Evolutionary conservation across 169 alveolate genomes (phyloP).

Genomic region (Eimeria brunetti): DNA sequence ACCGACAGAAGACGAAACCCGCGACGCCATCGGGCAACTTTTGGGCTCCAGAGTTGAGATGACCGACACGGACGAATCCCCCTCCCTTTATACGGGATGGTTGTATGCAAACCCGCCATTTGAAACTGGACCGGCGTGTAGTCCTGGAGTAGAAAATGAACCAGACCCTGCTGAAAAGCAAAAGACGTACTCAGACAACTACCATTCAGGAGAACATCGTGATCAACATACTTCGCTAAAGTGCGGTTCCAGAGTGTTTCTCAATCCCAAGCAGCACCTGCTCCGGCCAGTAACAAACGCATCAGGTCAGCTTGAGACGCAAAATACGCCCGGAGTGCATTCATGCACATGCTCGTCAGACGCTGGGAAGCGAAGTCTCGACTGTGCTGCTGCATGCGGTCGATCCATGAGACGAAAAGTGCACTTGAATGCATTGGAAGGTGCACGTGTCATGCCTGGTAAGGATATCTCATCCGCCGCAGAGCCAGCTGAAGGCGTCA

Average conservation of each 20-base stretch:
- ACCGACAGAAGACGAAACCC: conserved; percentile 72
- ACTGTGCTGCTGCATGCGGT: neutral
- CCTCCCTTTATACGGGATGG: neutral
- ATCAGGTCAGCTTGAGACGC: neutral
- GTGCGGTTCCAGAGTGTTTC: neutral
- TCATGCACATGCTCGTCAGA: neutral
- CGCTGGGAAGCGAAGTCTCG: neutral
- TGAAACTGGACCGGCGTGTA: neutral
- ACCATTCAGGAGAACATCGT: no score
- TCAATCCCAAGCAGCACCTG: neutral
- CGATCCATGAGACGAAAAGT: neutral
- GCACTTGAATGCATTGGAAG: neutral
- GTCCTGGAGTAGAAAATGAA: neutral
- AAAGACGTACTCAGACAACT: neutral
- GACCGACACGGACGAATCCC: neutral
- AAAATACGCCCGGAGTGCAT: neutral
- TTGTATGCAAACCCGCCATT: neutral
- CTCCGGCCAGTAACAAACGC: neutral
- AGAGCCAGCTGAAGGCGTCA: neutral
- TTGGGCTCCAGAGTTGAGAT: neutral
- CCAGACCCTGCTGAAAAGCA: neutral
- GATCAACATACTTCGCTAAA: neutral
- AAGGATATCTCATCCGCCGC: neutral
- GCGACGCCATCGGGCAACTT: conserved; percentile 24
- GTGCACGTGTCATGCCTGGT: neutral